Conservation (phyloP, 73 alveolate genomes). For the Paramecium pentaurelia region DNA sequence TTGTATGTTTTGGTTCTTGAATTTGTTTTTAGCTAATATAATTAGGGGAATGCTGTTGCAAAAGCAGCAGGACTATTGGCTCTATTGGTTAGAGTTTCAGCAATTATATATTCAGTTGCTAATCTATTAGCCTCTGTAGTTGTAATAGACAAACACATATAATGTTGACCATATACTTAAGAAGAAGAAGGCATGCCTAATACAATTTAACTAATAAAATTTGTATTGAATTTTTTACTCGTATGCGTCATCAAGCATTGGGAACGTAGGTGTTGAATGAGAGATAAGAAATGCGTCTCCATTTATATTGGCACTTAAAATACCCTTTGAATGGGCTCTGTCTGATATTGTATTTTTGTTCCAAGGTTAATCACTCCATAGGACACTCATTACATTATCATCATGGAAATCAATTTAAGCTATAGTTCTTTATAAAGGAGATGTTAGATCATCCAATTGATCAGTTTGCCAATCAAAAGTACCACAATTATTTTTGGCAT, state of each 20-base stretch:
- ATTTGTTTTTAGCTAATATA: neutral
- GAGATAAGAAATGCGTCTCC: conserved; percentile 22
- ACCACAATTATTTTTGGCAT: neutral
- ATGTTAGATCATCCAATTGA: neutral
- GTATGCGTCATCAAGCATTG: conserved; percentile 26
- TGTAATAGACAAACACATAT: neutral
- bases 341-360: neutral
- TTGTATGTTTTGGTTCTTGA: neutral
- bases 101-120: neutral
- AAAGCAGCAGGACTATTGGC: neutral
- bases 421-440: conserved; percentile 26
- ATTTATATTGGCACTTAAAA: neutral
- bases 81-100: neutral
- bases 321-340: conserved; percentile 44
- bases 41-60: conserved; percentile 36
- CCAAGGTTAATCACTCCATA: conserved; percentile 45
- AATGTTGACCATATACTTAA: conserved; percentile 22
- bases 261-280: conserved; percentile 26
- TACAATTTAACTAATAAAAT: neutral
- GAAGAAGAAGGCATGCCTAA: conserved; percentile 29
- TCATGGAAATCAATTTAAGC: conserved; percentile 27
- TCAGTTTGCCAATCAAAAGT: neutral
- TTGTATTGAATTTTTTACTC: neutral
- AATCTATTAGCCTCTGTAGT: conserved; percentile 25
- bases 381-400: neutral